Evolutionary conservation across 345 rosid species (phyloP), one percentile per base, ranked within the genome.

Genomic region (Hypericum perforatum): DNA sequence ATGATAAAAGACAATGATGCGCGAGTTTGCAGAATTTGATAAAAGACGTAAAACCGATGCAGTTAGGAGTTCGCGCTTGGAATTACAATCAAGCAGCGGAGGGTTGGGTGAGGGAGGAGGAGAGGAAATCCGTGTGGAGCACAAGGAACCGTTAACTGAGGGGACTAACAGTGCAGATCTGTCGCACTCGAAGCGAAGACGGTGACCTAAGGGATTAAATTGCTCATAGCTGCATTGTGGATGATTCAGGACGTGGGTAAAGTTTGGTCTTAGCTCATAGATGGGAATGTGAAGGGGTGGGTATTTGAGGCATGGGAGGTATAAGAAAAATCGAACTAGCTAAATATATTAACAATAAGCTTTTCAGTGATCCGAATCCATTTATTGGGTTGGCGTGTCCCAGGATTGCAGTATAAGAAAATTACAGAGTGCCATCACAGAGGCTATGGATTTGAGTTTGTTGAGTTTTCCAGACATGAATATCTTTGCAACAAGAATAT

Each of bases 251-350:
- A 12, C 39, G 3, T 39, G 46, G 40, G 16, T 16, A 47, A 43
- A 38, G 57, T 64, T 6, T 50, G 43, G 52, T 38, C 16, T 6
- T 45, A 39, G 36, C 43, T 70, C 58, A 52, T 13, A 16, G 14
- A 41, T 36, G 58, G 46, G 39, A 9, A 0, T 22, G 37, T 8
- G 32, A n/a, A 49, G 53, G 41, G n/a, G 49, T 70, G 0, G 67
- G 74, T 13, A 60, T 70, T 56, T 53, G 13, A 38, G 74, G 74
- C 7, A 50, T 10, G 44, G 63, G 37, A n/a, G 63, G 61, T 8
- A 32, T 60, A 14, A 70, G 70, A 0, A 65, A 62, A 45, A 58
- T 54, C 3, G 41, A 29, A 5, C 8, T 60, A 5, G 16, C 49
- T 39, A 55, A 6, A 9, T 49, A 46, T 13, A 49, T 64, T 15